phyloP scores from a whole-genome alignment of 768 basidiomycete genomes.

The Tylopilus subfusipes region DNA sequence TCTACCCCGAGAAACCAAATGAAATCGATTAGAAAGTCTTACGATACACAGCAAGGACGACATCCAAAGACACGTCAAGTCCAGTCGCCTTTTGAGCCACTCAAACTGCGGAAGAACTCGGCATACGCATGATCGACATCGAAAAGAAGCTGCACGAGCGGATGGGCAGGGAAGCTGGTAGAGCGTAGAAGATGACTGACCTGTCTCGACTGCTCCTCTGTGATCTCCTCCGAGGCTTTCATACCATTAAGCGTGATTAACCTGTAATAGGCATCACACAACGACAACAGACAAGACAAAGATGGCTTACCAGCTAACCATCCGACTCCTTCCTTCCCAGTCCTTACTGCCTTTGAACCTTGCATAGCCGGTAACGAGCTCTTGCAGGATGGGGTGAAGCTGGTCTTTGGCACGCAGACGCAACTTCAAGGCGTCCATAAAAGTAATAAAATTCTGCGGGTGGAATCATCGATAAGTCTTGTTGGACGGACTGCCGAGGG shows the following conservation, averaged over 20 bases:
- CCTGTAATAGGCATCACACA: slow-evolving; percentile 42
- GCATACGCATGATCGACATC: slow-evolving; percentile 96
- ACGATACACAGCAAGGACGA: background rate
- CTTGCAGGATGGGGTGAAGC: slow-evolving; percentile 89
- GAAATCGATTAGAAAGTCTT: background rate
- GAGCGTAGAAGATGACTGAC: slow-evolving; percentile 35
- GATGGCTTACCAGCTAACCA: slow-evolving; percentile 79
- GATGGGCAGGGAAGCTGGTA: background rate
- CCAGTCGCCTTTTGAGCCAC: slow-evolving; percentile 35
- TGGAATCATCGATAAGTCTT: background rate
- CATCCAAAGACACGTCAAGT: slow-evolving; percentile 6
- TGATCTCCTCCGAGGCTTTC: slow-evolving; percentile 95
- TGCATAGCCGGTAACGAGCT: slow-evolving; percentile 92
- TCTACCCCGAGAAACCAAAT: too few species aligned
- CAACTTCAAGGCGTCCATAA: slow-evolving; percentile 96
- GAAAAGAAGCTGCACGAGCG: slow-evolving; percentile 67
- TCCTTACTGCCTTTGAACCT: slow-evolving; percentile 93
- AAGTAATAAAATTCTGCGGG: slow-evolving; percentile 91
- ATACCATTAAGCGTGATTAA: slow-evolving; percentile 94
- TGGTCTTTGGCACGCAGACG: slow-evolving; percentile 96
- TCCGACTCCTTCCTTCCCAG: slow-evolving; percentile 89
- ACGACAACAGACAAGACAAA: background rate
- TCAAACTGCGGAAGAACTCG: slow-evolving; percentile 83
- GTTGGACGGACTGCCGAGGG: background rate
- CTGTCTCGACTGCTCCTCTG: slow-evolving; percentile 93